Conservation (phyloP, 495 filamentous ascomycete species). For the Penicillium alfredii region DNA sequence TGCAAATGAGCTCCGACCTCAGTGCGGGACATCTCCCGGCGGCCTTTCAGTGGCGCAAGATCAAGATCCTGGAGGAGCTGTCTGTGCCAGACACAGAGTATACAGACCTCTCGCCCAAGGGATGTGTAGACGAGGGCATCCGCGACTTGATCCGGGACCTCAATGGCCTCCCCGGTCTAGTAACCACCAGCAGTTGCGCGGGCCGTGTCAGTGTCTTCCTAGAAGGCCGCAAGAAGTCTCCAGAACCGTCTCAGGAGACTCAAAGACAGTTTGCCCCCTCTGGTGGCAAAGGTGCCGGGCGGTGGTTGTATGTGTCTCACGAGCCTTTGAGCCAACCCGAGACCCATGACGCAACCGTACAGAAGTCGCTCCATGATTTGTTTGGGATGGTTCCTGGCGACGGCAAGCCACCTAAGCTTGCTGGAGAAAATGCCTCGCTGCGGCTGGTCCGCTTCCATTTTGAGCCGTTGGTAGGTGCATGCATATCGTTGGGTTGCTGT, state of each 20-base stretch:
- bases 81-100: conserved; percentile 59
- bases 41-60: conserved; percentile 55
- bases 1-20: no score
- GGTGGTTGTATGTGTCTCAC: conserved; percentile 86
- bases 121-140: conserved; percentile 71
- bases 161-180: conserved; percentile 64
- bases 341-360: conserved; percentile 2
- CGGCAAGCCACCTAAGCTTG: conserved; percentile 26
- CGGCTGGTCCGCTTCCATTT: conserved; percentile 85
- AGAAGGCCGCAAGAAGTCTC: conserved; percentile 61
- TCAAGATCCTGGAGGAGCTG: conserved; percentile 58
- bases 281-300: conserved; percentile 77
- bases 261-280: conserved; percentile 41
- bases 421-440: conserved; percentile 19
- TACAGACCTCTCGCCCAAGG: conserved; percentile 78
- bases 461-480: conserved; percentile 94
- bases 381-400: conserved; percentile 32
- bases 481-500: no score
- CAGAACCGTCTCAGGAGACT: conserved; percentile 11
- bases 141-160: conserved; percentile 67
- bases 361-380: conserved; percentile 19
- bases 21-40: conserved; percentile 27
- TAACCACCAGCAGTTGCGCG: conserved; percentile 88
- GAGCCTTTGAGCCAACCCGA: conserved; percentile 46
- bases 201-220: conserved; percentile 80